These are phyloP conservation scores for Colletotrichum sp. DNA, from an alignment of 2,329 filamentous ascomycete species.

Conservation along the genomic window DNA sequence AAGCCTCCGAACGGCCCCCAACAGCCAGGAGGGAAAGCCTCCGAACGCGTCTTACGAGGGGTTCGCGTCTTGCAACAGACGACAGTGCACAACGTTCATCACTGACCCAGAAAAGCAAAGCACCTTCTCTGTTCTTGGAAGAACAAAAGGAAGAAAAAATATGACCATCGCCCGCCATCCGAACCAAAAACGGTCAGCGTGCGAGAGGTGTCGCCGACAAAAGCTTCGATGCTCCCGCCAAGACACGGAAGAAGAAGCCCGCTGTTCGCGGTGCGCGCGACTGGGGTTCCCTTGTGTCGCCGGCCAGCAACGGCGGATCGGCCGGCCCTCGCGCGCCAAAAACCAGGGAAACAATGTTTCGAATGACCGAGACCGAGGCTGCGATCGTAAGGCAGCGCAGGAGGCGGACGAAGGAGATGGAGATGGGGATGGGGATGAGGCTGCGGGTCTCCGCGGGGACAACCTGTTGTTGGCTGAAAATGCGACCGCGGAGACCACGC, in stretches of 20 bases:
- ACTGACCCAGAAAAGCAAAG: background rate
- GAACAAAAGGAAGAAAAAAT: background rate
- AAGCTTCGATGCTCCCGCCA: conserved; percentile 36
- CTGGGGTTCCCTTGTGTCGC: conserved; percentile 31
- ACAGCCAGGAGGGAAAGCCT: background rate
- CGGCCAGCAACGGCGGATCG: conserved; percentile 35
- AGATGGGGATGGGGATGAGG: background rate
- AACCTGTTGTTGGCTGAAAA: background rate
- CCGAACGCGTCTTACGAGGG: background rate
- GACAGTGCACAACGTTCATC: background rate
- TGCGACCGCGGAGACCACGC: background rate
- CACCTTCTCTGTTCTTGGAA: background rate
- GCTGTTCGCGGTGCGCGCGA: conserved; percentile 32
- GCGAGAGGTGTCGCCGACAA: conserved; percentile 36
- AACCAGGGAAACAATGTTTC: background rate
- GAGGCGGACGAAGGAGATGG: background rate
- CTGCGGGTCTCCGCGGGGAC: background rate
- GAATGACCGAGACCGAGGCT: background rate
- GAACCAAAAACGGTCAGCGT: conserved; percentile 36
- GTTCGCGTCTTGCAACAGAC: background rate
- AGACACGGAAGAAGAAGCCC: conserved; percentile 15
- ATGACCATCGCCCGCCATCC: conserved; percentile 26
- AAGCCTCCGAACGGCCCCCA: background rate
- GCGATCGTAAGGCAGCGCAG: background rate
- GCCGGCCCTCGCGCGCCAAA: conserved; percentile 27